Percentiles rank a stretch among this genome's conserved stretches.
Conservation (phyloP, 2,329 filamentous ascomycete species). For the Penicillium sp. region DNA sequence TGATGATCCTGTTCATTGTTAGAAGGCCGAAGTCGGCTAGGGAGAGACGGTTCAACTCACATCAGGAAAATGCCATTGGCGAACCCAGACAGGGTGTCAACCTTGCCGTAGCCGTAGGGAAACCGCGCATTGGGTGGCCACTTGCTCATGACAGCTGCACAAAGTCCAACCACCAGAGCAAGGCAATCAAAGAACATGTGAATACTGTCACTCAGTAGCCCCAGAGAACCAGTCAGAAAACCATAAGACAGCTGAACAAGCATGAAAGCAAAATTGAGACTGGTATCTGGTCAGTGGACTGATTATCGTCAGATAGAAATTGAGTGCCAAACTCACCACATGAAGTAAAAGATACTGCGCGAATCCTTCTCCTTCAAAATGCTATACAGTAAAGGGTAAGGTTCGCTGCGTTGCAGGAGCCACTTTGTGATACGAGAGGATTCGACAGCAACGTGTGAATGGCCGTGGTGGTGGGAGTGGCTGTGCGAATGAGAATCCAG, state of each 20-base stretch:
- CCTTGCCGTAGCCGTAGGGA: conserved; percentile 94
- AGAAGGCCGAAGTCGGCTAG: conserved; percentile 8
- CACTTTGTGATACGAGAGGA: conserved; percentile 69
- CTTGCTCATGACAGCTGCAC: conserved; percentile 92
- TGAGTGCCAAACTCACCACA: conserved; percentile 60
- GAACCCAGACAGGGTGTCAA: conserved; percentile 93
- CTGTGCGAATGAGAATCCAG: conserved; percentile 31
- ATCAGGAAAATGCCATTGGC: conserved; percentile 94
- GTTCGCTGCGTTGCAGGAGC: conserved; percentile 66
- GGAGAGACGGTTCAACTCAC: conserved; percentile 48
- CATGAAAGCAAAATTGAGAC: conserved; percentile 94
- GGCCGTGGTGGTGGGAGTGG: conserved; percentile 28
- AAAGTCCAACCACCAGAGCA: conserved; percentile 81
- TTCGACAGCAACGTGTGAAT: conserved; percentile 40
- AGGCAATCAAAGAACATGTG: conserved; percentile 99
- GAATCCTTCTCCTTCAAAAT: conserved; percentile 91
- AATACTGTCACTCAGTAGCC: conserved; percentile 93
- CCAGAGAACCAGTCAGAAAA: conserved; percentile 86
- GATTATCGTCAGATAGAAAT: background rate
- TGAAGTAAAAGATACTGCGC: conserved; percentile 94
- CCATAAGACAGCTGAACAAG: conserved; percentile 90
- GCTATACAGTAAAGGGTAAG: conserved; percentile 75
- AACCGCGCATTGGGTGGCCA: conserved; percentile 88
- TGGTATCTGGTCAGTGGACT: conserved; percentile 41
- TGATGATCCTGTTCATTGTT: conserved; percentile 67